These are phyloP conservation scores for Boletus bicolor DNA, from an alignment of 768 basidiomycete genomes.

Conservation along the genomic window DNA sequence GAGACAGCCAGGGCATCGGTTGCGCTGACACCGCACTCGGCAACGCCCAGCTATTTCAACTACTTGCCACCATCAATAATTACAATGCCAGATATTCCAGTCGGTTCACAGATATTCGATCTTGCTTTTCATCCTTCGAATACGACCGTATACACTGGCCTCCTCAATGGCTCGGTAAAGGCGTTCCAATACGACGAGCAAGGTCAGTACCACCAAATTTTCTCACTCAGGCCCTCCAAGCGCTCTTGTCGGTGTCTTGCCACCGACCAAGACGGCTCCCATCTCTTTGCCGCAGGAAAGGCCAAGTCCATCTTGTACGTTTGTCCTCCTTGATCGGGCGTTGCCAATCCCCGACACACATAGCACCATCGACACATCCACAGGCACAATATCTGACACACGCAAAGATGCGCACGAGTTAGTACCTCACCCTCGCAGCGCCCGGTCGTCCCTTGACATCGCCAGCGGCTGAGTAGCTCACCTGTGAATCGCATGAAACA, in stretches of 20 bases:
- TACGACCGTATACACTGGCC: constrained; percentile 68
- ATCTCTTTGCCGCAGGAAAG: constrained; percentile 79
- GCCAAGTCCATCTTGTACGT: constrained; percentile 75
- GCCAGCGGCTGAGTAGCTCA: constrained; percentile 48
- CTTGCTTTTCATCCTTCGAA: constrained; percentile 78
- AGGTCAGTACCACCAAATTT: constrained; percentile 52
- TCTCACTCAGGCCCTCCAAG: constrained; percentile 73
- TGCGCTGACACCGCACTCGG: constrained; percentile 1
- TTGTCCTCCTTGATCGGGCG: neutral
- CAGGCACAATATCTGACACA: constrained; percentile 50
- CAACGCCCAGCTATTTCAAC: neutral
- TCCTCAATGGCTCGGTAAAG: constrained; percentile 80
- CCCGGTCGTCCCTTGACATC: constrained; percentile 26
- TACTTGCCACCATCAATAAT: neutral
- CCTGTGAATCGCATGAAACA: constrained; percentile 84
- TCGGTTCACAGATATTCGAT: constrained; percentile 84
- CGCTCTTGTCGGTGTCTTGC: constrained; percentile 77
- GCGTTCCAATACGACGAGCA: constrained; percentile 78
- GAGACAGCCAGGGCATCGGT: neutral
- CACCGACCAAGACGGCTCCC: constrained; percentile 62
- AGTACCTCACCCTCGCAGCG: constrained; percentile 29
- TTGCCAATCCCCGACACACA: constrained; percentile 13
- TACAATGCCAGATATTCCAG: constrained; percentile 58
- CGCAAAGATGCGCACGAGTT: constrained; percentile 63
- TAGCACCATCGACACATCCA: constrained; percentile 67